Evolutionary conservation across 1,284 basidiomycete species (phyloP).

Genomic region (Takashimella koratensis): DNA sequence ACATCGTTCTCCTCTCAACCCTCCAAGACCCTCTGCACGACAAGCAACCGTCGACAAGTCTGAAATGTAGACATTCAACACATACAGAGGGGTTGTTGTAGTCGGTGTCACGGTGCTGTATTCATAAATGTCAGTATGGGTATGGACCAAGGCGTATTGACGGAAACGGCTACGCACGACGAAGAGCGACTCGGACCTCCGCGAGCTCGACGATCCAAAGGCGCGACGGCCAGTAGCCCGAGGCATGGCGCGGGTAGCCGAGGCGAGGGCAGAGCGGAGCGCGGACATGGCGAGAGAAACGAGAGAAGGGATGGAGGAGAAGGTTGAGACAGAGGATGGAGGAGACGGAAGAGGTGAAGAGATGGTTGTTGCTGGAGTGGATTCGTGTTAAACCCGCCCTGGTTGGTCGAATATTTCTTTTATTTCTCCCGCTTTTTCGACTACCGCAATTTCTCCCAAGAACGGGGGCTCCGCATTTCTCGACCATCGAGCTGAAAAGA

Average conservation of each 20-base stretch:
- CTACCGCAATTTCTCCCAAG: slow-evolving; percentile 16
- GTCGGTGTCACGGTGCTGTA: slow-evolving; percentile 84
- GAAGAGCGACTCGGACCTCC: slow-evolving; percentile 60
- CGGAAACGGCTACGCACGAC: slow-evolving; percentile 51
- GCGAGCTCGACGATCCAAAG: slow-evolving; percentile 53
- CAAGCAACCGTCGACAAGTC: no score
- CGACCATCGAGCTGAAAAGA: not conserved
- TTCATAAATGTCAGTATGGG: not conserved
- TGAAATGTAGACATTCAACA: no score
- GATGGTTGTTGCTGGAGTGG: not conserved
- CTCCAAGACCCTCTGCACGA: no score
- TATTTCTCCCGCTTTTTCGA: slow-evolving; percentile 4
- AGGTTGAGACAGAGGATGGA: not conserved
- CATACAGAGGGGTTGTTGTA: slow-evolving; percentile 83
- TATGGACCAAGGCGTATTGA: not conserved
- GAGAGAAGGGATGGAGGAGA: slow-evolving; percentile 2
- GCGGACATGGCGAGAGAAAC: slow-evolving; percentile 35
- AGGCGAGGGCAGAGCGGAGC: slow-evolving; percentile 33
- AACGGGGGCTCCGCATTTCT: slow-evolving; percentile 3
- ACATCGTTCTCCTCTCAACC: no score
- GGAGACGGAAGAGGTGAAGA: not conserved
- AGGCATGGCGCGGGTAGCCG: slow-evolving; percentile 19
- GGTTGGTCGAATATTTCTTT: slow-evolving; percentile 1
- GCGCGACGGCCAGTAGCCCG: slow-evolving; percentile 40
- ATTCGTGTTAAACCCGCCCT: not conserved